Conservation (phyloP, 2,329 filamentous ascomycete genomes). For the Dactylellina sp. region DNA sequence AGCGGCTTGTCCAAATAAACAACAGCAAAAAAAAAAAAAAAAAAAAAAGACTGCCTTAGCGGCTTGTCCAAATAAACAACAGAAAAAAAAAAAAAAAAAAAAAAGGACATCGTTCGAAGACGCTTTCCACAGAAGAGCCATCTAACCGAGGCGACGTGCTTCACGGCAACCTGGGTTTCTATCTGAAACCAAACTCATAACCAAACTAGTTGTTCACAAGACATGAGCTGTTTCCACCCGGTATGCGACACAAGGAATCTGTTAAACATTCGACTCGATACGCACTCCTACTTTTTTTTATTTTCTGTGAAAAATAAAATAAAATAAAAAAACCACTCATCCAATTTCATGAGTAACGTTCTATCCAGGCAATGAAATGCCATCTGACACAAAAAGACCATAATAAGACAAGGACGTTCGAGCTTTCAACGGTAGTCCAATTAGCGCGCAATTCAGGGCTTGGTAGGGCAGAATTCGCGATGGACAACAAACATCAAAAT, state of each 20-base stretch:
- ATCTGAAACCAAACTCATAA: constrained; percentile 52
- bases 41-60: too few relatives aligned
- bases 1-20: too few relatives aligned
- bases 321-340: too few relatives aligned
- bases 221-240: constrained; percentile 54
- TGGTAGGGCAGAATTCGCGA: constrained; percentile 9
- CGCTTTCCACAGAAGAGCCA: too few relatives aligned
- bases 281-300: neutral
- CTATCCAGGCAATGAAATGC: neutral
- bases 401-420: neutral
- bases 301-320: too few relatives aligned
- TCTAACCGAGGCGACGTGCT: neutral
- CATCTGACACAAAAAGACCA: neutral
- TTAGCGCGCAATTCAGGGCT: constrained; percentile 13
- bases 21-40: too few relatives aligned
- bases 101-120: too few relatives aligned
- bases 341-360: constrained; percentile 1
- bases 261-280: neutral
- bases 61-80: too few relatives aligned
- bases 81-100: too few relatives aligned
- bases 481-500: constrained; percentile 27
- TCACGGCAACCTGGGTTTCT: constrained; percentile 16
- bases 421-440: constrained; percentile 4
- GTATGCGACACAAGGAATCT: constrained; percentile 24
- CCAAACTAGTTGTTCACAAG: constrained; percentile 40